Evolutionary conservation across 108 stramenopile genomes (phyloP), one percentile per base, ranked within the genome.

Genomic region (Nitzschia sp.): DNA sequence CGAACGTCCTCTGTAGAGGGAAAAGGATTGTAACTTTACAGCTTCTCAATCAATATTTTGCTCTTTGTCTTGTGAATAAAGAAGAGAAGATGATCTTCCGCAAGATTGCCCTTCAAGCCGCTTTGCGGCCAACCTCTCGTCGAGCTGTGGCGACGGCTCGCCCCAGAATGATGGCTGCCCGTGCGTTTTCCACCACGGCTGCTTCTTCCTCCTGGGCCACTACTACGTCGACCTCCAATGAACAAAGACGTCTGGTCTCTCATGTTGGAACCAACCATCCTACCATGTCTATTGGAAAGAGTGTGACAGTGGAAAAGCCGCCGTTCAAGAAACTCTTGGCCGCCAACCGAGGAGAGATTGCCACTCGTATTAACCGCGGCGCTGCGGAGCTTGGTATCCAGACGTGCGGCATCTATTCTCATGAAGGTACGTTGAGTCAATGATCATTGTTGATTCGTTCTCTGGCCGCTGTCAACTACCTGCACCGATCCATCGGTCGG

Each of bases 301-400:
- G 35, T 34, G 73, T 74, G 49, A 68, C 46, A 27, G 67, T 68
- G 6, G 15, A 26, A 19, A 46, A 54, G 26, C 75, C 70, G 11
- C 86, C 93, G 23, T 97, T 97, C 74, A 76, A 78, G 27, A 95
- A 94, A 62, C 31, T 97, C 26, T 67, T 98, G 78, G 95, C 95
- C 0, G 97, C 85, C 31, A 92, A 87, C 65, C 86, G 91, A n/a
- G 86, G 88, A 38, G 87, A 89, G 67, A 88, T 90, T 68, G 86
- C 87, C 9, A 86, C 85, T 2, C 78, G 92, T n/a, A 90, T 90
- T 34, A 69, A 65, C 17, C 76, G 92, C 30, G 96, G 93, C 1
- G 88, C 84, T 11, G 67, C 91, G 24, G 96, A 97, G 68, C 64
- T 93, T 26, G 85, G 87, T 11, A 82, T 84, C 55, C 33, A 65